Base-by-base conservation (phyloP, 2,329 filamentous ascomycete genomes). In the Fusarium torreyae region DNA sequence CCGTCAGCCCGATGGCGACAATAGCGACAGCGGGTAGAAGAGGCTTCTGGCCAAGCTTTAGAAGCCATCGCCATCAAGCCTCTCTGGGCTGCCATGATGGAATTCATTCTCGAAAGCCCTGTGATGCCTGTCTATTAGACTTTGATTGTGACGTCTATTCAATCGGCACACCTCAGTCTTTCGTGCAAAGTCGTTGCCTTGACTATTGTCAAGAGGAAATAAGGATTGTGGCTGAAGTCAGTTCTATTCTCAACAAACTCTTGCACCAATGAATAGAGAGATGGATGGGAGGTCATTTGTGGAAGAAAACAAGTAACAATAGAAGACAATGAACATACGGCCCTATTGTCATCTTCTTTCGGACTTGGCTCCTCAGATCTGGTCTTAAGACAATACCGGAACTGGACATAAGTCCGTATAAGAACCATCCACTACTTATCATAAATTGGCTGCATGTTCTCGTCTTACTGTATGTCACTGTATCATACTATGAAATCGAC, bases 161-260 rank as follows among this genome's bases (percentile, higher is more conserved):
- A 56, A 13, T 14, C 20, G 20, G 34, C 26, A 15, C 44, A 24
- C 3, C 10, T 26, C 26, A 36, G 44, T 36, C 7, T 17, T 18
- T 38, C 33, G 50, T 26, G 50, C 17, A 42, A 39, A 38, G 15
- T 18, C 22, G 14, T 40, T 22, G 20, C 51, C 40, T 26, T 36
- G 9, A 28, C 24, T 20, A 31, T 20, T 20, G 20, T 60, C 17
- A 44, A 38, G 34, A 44, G 39, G 28, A 44, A 18, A 64, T 38
- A 18, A 46, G 26, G 54, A 44, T 48, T 38, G 58, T 70, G 67
- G 67, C 67, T 70, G 15, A 70, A 70, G 67, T 60, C 43, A 44
- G 39, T 64, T 52, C 14, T 44, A 36, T 45, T 49, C 55, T 40
- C 10, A 20, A 22, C 24, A 44, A 69, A 58, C 57, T 55, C 24